Conservation (phyloP, 139 green algal species). For the Nannochloris sp. region DNA sequence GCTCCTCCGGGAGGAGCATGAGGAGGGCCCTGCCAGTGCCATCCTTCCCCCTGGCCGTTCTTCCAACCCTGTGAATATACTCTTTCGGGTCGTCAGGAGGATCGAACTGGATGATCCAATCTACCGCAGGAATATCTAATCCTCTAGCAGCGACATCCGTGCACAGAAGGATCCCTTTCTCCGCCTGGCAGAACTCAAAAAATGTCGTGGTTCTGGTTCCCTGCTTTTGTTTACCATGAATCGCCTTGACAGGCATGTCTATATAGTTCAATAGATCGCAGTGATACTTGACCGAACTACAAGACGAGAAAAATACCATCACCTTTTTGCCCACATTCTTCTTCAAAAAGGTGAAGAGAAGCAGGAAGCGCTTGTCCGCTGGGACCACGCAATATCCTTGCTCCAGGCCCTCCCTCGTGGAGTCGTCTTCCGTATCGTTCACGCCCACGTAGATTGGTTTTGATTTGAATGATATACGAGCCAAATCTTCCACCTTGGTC, state of each 20-base stretch:
- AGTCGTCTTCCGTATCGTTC: constrained; percentile 60
- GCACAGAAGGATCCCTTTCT: constrained; percentile 86
- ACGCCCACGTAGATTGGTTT: constrained; percentile 94
- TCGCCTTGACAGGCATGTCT: constrained; percentile 87
- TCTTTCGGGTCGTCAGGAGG: constrained; percentile 91
- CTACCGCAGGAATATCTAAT: constrained; percentile 92
- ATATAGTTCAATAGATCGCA: constrained; percentile 98
- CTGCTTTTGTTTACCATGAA: constrained; percentile 99
- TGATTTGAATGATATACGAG: constrained; percentile 86
- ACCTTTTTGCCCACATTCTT: constrained; percentile 98
- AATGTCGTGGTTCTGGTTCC: constrained; percentile 92
- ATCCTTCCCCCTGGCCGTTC: constrained; percentile 77
- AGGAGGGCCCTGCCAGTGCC: constrained; percentile 84
- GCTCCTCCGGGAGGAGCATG: constrained; percentile 91
- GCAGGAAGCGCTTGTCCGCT: constrained; percentile 84
- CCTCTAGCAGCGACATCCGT: constrained; percentile 96
- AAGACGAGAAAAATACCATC: constrained; percentile 98
- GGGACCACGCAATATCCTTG: constrained; percentile 93
- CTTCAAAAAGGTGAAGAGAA: constrained; percentile 99
- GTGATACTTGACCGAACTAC: constrained; percentile 92
- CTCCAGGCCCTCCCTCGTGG: constrained; percentile 86
- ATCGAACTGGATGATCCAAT: constrained; percentile 99
- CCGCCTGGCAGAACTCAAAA: constrained; percentile 89
- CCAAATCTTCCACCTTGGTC: constrained; percentile 94
- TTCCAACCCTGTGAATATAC: constrained; percentile 84